phyloP scores from a whole-genome alignment of 2,329 filamentous ascomycete species.

The Alternaria infectoria region DNA sequence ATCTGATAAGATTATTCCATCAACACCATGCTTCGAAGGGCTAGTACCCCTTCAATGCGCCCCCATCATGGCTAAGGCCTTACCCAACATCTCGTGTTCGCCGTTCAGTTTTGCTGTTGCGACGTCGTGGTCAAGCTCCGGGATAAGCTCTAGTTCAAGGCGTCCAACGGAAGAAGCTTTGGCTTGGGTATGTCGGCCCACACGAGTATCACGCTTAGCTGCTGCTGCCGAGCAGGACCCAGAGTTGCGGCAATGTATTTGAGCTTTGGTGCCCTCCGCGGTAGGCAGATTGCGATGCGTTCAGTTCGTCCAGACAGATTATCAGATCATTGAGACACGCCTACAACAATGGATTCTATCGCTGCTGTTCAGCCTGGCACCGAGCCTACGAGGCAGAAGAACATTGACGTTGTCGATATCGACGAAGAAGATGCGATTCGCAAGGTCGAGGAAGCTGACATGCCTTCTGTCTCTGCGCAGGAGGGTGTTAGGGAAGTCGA shows the following conservation, averaged over 20 bases:
- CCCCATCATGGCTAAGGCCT: background rate
- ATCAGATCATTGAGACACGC: background rate
- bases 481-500: constrained; percentile 46
- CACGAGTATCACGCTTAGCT: background rate
- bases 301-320: background rate
- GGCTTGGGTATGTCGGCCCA: constrained; percentile 6
- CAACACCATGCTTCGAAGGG: background rate
- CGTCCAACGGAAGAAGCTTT: constrained; percentile 8
- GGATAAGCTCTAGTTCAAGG: constrained; percentile 20
- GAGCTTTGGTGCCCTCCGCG: background rate
- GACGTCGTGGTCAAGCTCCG: constrained; percentile 2
- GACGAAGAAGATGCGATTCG: constrained; percentile 24
- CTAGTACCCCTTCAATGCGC: background rate
- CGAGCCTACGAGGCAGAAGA: constrained; percentile 18
- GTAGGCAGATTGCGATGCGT: background rate
- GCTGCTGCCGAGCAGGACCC: background rate
- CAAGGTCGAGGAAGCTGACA: constrained; percentile 21
- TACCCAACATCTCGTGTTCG: background rate
- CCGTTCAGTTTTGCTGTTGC: background rate
- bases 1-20: constrained; percentile 24
- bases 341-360: constrained; percentile 3
- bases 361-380: background rate
- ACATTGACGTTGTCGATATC: constrained; percentile 14
- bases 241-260: background rate
- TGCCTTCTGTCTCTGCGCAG: constrained; percentile 27